Evolutionary conservation across 352 stramenopile genomes (phyloP).

Genomic region (Peronospora destructor): DNA sequence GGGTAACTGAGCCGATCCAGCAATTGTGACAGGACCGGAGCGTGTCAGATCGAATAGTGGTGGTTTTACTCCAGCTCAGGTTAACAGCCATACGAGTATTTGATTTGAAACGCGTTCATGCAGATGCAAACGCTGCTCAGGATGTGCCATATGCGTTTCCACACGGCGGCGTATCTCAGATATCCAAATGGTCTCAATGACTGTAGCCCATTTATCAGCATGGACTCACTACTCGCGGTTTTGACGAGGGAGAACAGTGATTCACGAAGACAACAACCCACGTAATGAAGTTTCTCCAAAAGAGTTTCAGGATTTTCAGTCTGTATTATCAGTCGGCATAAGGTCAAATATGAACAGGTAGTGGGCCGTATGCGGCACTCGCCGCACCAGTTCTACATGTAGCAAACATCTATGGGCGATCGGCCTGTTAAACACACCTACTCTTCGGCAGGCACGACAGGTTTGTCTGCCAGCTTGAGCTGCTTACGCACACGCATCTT

Average conservation of each 20-base stretch:
- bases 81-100: background rate
- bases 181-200: no score
- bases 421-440: slow-evolving; percentile 17
- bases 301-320: slow-evolving; percentile 20
- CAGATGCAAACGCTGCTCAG: no score
- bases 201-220: no score
- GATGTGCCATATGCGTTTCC: no score
- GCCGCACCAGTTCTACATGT: slow-evolving; percentile 20
- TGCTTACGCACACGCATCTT: slow-evolving; percentile 90
- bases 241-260: no score
- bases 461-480: slow-evolving; percentile 69
- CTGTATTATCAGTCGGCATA: slow-evolving; percentile 17
- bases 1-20: slow-evolving; percentile 23
- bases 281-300: background rate
- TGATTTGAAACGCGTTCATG: slow-evolving; percentile 1
- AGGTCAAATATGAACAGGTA: slow-evolving; percentile 30
- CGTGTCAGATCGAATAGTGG: background rate
- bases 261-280: slow-evolving; percentile 24
- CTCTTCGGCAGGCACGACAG: slow-evolving; percentile 18
- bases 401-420: slow-evolving; percentile 28
- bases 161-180: no score
- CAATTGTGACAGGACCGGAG: background rate
- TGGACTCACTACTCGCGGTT: no score
- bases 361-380: slow-evolving; percentile 2
- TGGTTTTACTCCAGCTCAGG: slow-evolving; percentile 5